Conservation (phyloP, 164 flowering plant species). For the Malania oleifera region DNA sequence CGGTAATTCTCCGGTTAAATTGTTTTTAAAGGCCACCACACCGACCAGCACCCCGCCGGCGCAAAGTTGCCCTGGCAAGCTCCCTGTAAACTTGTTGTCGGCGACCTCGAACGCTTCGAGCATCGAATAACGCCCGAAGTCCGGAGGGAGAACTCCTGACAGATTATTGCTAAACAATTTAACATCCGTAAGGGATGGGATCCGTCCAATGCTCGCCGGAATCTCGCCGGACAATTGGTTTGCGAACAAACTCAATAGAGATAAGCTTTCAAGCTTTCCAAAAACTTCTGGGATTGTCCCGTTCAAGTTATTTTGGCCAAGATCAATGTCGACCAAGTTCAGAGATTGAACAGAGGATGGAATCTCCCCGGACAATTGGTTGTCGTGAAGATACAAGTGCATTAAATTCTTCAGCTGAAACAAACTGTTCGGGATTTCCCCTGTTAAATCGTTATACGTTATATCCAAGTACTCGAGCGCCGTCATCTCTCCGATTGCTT, state of each 20-base stretch:
- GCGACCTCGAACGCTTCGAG: constrained; percentile 35
- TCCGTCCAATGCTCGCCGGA: constrained; percentile 28
- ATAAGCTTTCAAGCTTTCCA: constrained; percentile 39
- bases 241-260: constrained; percentile 21
- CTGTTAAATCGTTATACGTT: constrained; percentile 33
- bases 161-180: constrained; percentile 37
- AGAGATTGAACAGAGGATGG: constrained; percentile 37
- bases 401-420: constrained; percentile 49
- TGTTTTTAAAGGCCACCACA: constrained; percentile 46
- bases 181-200: constrained; percentile 23
- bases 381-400: constrained; percentile 31
- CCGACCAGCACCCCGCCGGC: constrained; percentile 21
- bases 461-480: constrained; percentile 46
- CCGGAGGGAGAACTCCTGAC: constrained; percentile 42
- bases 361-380: constrained; percentile 52
- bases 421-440: constrained; percentile 47
- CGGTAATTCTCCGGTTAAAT: constrained; percentile 56
- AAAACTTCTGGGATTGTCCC: constrained; percentile 62
- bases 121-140: constrained; percentile 32
- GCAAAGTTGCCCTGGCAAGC: constrained; percentile 45
- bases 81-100: constrained; percentile 32
- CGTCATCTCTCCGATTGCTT: constrained; percentile 21
- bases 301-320: constrained; percentile 46
- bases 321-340: constrained; percentile 41
- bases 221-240: constrained; percentile 51